Base-by-base conservation (phyloP, 75 land plant genomes). In the Picea sitchensis region DNA sequence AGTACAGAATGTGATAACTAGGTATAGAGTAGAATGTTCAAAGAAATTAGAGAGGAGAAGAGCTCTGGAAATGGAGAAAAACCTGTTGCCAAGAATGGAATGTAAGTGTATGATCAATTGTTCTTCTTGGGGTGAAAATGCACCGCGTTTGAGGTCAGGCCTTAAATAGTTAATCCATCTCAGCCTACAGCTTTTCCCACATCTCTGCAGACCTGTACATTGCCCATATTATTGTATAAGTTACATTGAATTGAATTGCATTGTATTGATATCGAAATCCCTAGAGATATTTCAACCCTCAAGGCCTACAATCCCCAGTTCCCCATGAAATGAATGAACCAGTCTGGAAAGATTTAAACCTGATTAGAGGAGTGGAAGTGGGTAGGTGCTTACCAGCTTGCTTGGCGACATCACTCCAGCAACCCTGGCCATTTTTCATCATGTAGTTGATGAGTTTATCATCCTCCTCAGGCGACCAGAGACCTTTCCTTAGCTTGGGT, bases 401-500 rank as follows among this genome's bases (percentile, higher is more conserved):
- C 82, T 87, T 73, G 44, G 92, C 86, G n/a, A 89, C 87, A 80
- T 91, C 88, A 73, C 88, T 92, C 95, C 95, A 92, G 78, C 92
- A 89, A 21, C 95, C 95, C 68, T 92, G 91, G 12, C 95, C 95
- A 76, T 91, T 90, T 59, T 73, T 87, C 20, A 82, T 76, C 89
- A 92, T 92, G 77, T 92, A 92, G 31, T 82, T 83, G 77, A 92
- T 85, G 32, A 92, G 84, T 85, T 88, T 92, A 56, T 90, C 90
- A 76, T 92, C 93, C 80, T 92, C 94, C 57, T 93, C 92, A 6
- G 94, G 89, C 26, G 95, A 91, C 95, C 95, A 92, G 65, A 92
- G 82, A 8, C 95, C 95, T 77, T 91, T 92, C 80, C 90, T 80
- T 57, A 92, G 83, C 87, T 87, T 89, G 1, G 73, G 73, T 71